Base-by-base conservation (phyloP, 2,329 filamentous ascomycete species). In the Polychaeton citri region DNA sequence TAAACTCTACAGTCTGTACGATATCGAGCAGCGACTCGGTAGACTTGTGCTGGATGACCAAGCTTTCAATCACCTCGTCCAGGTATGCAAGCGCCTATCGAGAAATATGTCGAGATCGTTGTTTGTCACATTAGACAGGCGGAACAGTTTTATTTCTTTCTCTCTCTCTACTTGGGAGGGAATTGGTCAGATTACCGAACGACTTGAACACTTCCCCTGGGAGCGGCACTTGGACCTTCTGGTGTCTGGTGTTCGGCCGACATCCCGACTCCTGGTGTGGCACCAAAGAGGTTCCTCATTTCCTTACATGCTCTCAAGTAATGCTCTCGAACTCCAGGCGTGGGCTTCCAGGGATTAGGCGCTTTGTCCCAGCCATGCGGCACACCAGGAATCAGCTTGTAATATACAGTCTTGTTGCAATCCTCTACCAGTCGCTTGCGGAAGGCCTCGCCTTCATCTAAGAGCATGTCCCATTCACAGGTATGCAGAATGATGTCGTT, bases 301-400 rank as follows among this genome's bases (percentile, higher is more conserved):
- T 66, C 61, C 42, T 54, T 59, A 41, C 71, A 73, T 32, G 71
- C 74, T 42, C 68, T 61, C 26, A 59, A 45, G 47, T 78, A 78
- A 39, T 74, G 58, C 36, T 64, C 59, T 44, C 68, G 58, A n/a
- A 70, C 65, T 17, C 66, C 65, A 1, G 61, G 59, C 2, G 66
- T 66, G 21, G 66, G 66, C 37, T 63, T 65, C 17, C 72, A 51
- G 4, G 73, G 74, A 47, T 76, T 78, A 1, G 75, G 74, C 19
- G 69, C 69, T 57, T 80, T 81, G 47, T 81, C 76, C 68, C 76
- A 81, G 0, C 68, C 76, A 49, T 80, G 76, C 19, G 68, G 65
- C 16, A 76, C 74, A 2, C 64, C 71, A 3, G 63, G 58, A 2
- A 80, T 65, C 56, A 75, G 69, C 18, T 66, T 67, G 45, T 76